A percentile compares a stretch with the other conserved stretches of the same genome.
phyloP scores from a whole-genome alignment of 1,284 basidiomycete species.

The Ustilago bromivora region DNA sequence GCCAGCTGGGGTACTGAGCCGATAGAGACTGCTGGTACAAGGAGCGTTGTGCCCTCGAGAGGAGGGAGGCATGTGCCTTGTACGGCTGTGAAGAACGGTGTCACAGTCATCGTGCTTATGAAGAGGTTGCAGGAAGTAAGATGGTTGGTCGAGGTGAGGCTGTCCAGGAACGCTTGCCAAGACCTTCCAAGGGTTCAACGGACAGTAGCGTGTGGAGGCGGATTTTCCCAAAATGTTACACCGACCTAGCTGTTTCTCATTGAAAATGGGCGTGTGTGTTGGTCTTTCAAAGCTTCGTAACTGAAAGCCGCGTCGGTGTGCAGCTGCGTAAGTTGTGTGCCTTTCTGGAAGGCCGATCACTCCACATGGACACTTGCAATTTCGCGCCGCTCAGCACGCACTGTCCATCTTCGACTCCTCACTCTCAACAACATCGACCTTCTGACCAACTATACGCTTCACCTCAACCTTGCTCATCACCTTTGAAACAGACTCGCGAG shows the following conservation, averaged over 20 bases:
- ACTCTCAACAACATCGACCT: slow-evolving; percentile 4
- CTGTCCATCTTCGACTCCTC: slow-evolving; percentile 20
- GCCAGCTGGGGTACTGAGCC: slow-evolving; percentile 62
- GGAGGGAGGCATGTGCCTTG: slow-evolving; percentile 10
- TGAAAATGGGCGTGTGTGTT: slow-evolving; percentile 15
- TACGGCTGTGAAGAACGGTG: slow-evolving; percentile 30
- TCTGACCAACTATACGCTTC: neutral
- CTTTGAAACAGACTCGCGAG: neutral
- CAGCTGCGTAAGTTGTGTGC: slow-evolving; percentile 7
- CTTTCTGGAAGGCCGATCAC: slow-evolving; percentile 33
- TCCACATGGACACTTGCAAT: slow-evolving; percentile 27
- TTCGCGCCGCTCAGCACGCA: slow-evolving; percentile 12
- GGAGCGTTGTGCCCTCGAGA: slow-evolving; percentile 46
- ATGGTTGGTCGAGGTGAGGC: neutral
- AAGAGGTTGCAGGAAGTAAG: neutral
- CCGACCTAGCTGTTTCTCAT: neutral
- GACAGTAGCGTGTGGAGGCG: slow-evolving; percentile 21
- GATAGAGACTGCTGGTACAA: slow-evolving; percentile 60
- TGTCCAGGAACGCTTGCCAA: slow-evolving; percentile 23
- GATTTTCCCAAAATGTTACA: slow-evolving; percentile 16
- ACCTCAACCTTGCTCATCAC: neutral
- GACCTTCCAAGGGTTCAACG: slow-evolving; percentile 2
- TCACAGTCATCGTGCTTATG: slow-evolving; percentile 10
- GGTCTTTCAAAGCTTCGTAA: slow-evolving; percentile 23
- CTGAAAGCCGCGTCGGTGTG: slow-evolving; percentile 9